phyloP scores from a whole-genome alignment of 129 eudicot species.

The Chrysanthemum seticuspe region DNA sequence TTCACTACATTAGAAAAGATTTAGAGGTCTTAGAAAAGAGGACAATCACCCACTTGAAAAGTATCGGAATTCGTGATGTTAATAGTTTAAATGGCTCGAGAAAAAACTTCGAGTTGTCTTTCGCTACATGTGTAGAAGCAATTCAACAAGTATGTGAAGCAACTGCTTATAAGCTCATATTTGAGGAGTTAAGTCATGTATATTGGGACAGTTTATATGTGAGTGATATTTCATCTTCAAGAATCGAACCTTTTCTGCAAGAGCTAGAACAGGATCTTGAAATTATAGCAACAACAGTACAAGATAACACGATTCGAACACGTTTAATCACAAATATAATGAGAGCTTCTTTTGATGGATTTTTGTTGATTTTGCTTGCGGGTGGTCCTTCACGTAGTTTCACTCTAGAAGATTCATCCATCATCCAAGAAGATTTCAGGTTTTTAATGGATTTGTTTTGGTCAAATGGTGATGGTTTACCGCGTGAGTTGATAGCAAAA shows the following conservation, averaged over 20 bases:
- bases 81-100: slow-evolving; percentile 28
- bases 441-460: slow-evolving; percentile 77
- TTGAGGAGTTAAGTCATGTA: slow-evolving; percentile 60
- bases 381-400: slow-evolving; percentile 82
- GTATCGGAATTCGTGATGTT: slow-evolving; percentile 41
- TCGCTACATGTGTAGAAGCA: slow-evolving; percentile 63
- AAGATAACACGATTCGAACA: slow-evolving; percentile 64
- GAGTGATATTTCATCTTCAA: slow-evolving; percentile 53
- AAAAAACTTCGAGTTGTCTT: slow-evolving; percentile 52
- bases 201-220: slow-evolving; percentile 61
- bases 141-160: slow-evolving; percentile 68
- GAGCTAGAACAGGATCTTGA: slow-evolving; percentile 71
- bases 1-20: slow-evolving; percentile 60
- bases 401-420: slow-evolving; percentile 44
- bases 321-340: slow-evolving; percentile 71
- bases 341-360: slow-evolving; percentile 93
- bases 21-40: slow-evolving; percentile 52
- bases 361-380: slow-evolving; percentile 73
- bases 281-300: slow-evolving; percentile 57
- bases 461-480: slow-evolving; percentile 92
- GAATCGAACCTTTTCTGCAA: slow-evolving; percentile 73
- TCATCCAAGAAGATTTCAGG: slow-evolving; percentile 70
- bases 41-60: slow-evolving; percentile 43
- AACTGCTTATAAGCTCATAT: slow-evolving; percentile 60
- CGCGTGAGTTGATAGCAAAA: slow-evolving; percentile 67